Base-by-base conservation (phyloP, 2,329 filamentous ascomycete species). In the Calonectria pteridis region DNA sequence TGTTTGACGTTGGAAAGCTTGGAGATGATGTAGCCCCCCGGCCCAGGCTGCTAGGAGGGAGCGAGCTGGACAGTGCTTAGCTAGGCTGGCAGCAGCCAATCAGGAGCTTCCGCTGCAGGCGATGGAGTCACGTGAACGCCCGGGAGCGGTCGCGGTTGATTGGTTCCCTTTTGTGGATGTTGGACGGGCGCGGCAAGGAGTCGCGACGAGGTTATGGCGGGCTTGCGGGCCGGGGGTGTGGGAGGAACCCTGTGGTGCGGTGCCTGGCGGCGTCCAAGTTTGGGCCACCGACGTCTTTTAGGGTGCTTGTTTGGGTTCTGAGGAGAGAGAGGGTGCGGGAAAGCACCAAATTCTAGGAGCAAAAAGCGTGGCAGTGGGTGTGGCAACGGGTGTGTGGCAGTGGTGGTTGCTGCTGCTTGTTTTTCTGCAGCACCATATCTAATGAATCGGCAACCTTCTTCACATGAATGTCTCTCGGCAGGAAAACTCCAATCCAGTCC, bases 11-110 rank as follows among this genome's bases (percentile, higher is more conserved):
- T 80, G 73, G 68, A 72, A 72, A 74, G 65, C 73, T 75, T 75
- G 70, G 71, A 76, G 79, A 80, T 81, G 79, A 81, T 81, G 79
- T 80, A 79, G 79, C 78, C 78, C 37, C 26, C n/a, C n/a, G n/a
- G 51, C 59, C 73, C 72, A 78, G 79, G 76, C 77, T 80, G 59
- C 73, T 63, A 74, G 64, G 74, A 69, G 10, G 71, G 76, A 73
- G 72, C 66, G 73, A 80, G 77, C 77, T 80, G 77, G 72, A 46
- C 55, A 67, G 65, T 71, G 53, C 58, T 46, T 26, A 74, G 71
- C 70, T 76, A 68, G 74, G 73, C 77, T 74, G 69, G 59, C 14
- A 23, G n/a, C 53, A 65, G 37, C 78, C 77, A 80, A 80, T 79
- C 46, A 71, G 20, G 43, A 71, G 69, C 23, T 23, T 6, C 29